Percentiles rank a stretch among this genome's conserved stretches.
phyloP scores from a whole-genome alignment of 1,284 basidiomycete genomes.

The Apiotrichum brassicae region DNA sequence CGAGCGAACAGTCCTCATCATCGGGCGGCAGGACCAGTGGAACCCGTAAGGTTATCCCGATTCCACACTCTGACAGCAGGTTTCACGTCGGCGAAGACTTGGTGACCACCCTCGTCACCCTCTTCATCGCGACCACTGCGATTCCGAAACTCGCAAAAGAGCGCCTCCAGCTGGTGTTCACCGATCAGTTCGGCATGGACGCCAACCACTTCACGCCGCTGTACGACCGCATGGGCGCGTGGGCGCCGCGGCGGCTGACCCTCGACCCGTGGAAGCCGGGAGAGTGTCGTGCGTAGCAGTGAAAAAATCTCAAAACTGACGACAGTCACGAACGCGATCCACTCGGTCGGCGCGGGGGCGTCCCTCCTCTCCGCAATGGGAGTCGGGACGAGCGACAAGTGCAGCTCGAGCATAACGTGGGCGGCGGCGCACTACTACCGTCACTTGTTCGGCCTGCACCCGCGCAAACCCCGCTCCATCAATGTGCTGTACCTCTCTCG shows the following conservation, averaged over 20 bases:
- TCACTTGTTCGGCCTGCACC: slow-evolving; percentile 36
- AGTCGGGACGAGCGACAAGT: slow-evolving; percentile 22
- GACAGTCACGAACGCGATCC: slow-evolving; percentile 37
- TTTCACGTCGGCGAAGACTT: slow-evolving; percentile 45
- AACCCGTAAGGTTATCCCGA: slow-evolving; percentile 33
- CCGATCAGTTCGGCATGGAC: slow-evolving; percentile 35
- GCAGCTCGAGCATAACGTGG: slow-evolving; percentile 40
- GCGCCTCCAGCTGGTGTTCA: slow-evolving; percentile 38
- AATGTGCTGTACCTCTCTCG: slow-evolving; percentile 42
- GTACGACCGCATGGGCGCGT: slow-evolving; percentile 42
- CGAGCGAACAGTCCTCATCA: slow-evolving; percentile 33
- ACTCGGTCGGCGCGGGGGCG: slow-evolving; percentile 37
- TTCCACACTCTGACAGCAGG: slow-evolving; percentile 11
- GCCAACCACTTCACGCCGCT: slow-evolving; percentile 37
- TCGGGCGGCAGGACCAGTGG: slow-evolving; percentile 40
- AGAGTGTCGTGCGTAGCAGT: slow-evolving; percentile 29
- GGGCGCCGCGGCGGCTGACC: slow-evolving; percentile 34
- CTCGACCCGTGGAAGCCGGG: slow-evolving; percentile 36
- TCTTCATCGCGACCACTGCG: slow-evolving; percentile 26
- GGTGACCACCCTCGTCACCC: slow-evolving; percentile 36
- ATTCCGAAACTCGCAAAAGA: slow-evolving; percentile 22
- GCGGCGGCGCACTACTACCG: slow-evolving; percentile 42
- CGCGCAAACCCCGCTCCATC: slow-evolving; percentile 17
- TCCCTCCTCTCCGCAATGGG: slow-evolving; percentile 40
- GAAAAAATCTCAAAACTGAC: neutral